Percentiles rank a stretch among this genome's conserved stretches.
These are phyloP conservation scores for Colletotrichum karsti DNA, from an alignment of 2,329 filamentous ascomycete species.

Conservation along the genomic window DNA sequence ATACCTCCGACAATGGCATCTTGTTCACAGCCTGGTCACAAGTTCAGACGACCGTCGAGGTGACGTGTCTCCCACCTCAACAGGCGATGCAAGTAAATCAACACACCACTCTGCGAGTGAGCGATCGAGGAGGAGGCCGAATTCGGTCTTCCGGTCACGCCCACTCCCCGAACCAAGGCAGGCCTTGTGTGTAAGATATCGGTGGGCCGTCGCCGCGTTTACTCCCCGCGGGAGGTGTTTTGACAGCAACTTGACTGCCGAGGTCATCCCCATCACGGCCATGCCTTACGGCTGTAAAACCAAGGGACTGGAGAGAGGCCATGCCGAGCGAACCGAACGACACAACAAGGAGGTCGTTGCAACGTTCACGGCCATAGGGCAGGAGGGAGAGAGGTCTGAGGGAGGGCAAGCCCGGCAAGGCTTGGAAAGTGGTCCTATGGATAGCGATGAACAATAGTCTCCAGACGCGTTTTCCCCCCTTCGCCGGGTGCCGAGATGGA, in stretches of 20 bases:
- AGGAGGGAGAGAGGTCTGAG: neutral
- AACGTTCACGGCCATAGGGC: neutral
- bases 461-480: neutral
- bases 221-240: neutral
- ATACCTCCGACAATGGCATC: neutral
- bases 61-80: neutral
- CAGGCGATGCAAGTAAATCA: neutral
- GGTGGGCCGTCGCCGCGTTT: neutral
- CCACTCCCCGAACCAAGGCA: neutral
- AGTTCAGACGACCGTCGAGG: neutral
- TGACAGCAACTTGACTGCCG: neutral
- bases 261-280: neutral
- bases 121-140: neutral
- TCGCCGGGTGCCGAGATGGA: neutral
- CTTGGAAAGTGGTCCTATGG: neutral
- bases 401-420: neutral
- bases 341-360: neutral
- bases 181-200: neutral
- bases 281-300: neutral
- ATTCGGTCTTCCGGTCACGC: neutral
- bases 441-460: neutral
- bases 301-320: neutral
- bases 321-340: neutral
- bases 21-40: neutral
- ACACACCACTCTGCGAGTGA: neutral